phyloP scores from a whole-genome alignment of 805 yeast genomes.

The Dipodascus geniculatus region DNA sequence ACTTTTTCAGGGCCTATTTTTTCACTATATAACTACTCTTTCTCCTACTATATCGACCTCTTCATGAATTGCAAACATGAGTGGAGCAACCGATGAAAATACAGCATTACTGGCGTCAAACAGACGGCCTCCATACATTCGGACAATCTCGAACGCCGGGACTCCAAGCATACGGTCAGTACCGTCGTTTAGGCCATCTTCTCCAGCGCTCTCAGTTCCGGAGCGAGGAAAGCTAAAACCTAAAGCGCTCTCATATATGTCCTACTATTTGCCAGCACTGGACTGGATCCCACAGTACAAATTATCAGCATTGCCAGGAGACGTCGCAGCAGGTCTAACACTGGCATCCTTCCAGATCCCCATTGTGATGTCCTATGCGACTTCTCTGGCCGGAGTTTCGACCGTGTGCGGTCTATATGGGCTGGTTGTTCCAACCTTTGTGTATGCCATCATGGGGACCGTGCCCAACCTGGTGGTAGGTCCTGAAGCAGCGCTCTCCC shows the following conservation, averaged over 20 bases:
- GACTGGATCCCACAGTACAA: conserved; percentile 41
- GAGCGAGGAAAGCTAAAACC: conserved; percentile 7
- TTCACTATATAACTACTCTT: background rate
- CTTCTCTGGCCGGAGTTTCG: conserved; percentile 74
- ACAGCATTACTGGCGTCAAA: background rate
- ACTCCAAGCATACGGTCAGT: background rate
- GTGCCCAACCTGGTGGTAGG: conserved; percentile 88
- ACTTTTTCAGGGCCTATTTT: background rate
- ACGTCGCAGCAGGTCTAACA: conserved; percentile 73
- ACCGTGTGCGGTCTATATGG: conserved; percentile 71
- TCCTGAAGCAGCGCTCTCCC: conserved; percentile 80
- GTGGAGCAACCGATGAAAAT: background rate
- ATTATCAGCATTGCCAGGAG: conserved; percentile 36
- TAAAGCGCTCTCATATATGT: conserved; percentile 22
- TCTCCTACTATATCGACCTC: background rate
- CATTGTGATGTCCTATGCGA: conserved; percentile 70
- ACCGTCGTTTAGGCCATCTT: background rate
- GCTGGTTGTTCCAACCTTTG: conserved; percentile 63
- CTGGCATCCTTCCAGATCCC: conserved; percentile 90
- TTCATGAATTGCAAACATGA: background rate
- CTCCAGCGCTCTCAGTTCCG: background rate
- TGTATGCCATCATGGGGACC: conserved; percentile 68
- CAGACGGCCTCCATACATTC: background rate
- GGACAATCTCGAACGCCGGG: background rate
- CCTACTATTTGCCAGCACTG: conserved; percentile 44